These are phyloP conservation scores for Piper betle DNA, from an alignment of 164 flowering plant species.

Conservation along the genomic window DNA sequence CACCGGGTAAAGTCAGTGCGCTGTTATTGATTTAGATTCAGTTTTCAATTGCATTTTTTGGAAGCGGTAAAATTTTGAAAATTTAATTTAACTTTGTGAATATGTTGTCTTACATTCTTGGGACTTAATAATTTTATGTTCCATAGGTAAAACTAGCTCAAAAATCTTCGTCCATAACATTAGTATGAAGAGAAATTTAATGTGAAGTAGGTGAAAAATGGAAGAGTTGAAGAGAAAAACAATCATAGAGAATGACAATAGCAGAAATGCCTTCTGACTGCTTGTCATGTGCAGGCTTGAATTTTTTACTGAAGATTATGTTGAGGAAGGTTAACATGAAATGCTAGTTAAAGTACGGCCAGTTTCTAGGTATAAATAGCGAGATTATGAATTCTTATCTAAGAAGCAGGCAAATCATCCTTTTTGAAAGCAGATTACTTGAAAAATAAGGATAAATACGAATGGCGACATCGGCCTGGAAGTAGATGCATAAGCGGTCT, in stretches of 20 bases:
- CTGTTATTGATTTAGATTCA: not conserved
- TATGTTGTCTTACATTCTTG: not conserved
- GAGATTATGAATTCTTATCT: too few relatives aligned
- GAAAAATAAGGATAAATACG: too few relatives aligned
- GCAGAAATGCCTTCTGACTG: not conserved
- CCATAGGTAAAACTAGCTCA: not conserved
- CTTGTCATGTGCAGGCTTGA: not conserved
- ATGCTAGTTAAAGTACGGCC: not conserved
- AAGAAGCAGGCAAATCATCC: too few relatives aligned
- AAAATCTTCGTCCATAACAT: not conserved
- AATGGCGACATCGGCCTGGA: too few relatives aligned
- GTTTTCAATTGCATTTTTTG: not conserved
- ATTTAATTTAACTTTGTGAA: too few relatives aligned
- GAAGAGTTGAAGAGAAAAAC: not conserved
- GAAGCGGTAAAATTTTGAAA: too few relatives aligned
- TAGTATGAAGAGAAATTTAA: not conserved
- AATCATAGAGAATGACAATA: not conserved
- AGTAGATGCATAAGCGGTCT: too few relatives aligned
- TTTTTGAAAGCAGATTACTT: too few relatives aligned
- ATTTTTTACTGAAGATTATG: not conserved
- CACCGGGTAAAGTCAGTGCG: conserved; percentile 39
- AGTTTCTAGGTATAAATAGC: not conserved
- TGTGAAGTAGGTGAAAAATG: not conserved
- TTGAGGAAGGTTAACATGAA: not conserved
- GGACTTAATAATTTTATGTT: not conserved